Base-by-base conservation (phyloP, 768 basidiomycete species). In the Xerocomellus chrysenteron region DNA sequence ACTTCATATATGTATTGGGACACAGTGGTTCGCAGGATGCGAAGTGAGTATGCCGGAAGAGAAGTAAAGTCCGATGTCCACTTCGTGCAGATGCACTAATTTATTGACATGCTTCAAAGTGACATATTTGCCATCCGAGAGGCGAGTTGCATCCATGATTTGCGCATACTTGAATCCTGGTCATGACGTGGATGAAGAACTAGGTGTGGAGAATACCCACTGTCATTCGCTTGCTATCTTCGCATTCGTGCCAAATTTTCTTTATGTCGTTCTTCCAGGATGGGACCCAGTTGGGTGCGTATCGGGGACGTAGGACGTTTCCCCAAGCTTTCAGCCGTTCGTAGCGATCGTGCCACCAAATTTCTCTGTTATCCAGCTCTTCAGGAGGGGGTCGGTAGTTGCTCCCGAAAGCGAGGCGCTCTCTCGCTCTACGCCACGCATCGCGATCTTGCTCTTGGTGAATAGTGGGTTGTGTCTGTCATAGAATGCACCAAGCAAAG, bases 101-200 rank as follows among this genome's bases (percentile, higher is more conserved):
- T 53, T 57, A 0, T 54, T 6, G 0, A 70, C 44, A 16, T 50
- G 45, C 43, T 76, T 76, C 30, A 78, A 50, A 17, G 62, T 52
- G 9, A 78, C 71, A 4, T 32, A 52, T 9, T 49, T 47, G 13
- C 65, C 65, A 51, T 76, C 72, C 4, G 26, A 26, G 26, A 26
- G 28, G 28, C 73, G 63, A 2, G 60, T 60, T 0, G 73, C 74
- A 55, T 75, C 74, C 6, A 71, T 55, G 9, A 63, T 32, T 16
- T 33, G 42, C 26, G 68, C 61, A 46, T 68, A 59, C 7, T 39
- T 24, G 16, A 5, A 28, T 3, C 26, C 26, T 28, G 13, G 8
- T 52, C 11, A 28, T 28, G 26, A 24, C 8, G 32, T 33, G 13
- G 30, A 21, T 21, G 32, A 19, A 47, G 19, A 33, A 32, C 30